A percentile compares a stretch with the other conserved stretches of the same genome.
phyloP scores from a whole-genome alignment of 2,329 filamentous ascomycete species.

The Hymenoscyphus fraxineus region DNA sequence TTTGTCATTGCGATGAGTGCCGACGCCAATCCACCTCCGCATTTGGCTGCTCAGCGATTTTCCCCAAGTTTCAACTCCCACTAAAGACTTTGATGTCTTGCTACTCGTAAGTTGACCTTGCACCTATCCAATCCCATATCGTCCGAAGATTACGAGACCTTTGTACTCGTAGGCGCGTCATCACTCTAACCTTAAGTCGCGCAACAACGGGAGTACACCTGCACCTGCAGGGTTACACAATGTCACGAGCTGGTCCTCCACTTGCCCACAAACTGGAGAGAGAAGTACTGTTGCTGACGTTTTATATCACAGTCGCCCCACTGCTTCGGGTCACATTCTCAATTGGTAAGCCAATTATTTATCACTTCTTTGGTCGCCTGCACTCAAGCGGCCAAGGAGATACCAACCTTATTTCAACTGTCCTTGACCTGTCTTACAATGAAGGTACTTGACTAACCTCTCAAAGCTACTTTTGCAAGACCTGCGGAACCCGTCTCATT shows the following conservation, averaged over 20 bases:
- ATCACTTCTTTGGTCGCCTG: background rate
- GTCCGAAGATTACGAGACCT: background rate
- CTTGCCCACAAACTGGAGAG: background rate
- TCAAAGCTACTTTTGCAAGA: constrained; percentile 56
- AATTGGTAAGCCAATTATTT: constrained; percentile 42
- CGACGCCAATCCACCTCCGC: constrained; percentile 62
- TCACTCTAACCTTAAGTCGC: background rate
- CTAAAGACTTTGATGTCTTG: constrained; percentile 46
- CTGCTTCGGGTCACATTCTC: constrained; percentile 52
- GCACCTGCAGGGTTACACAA: background rate
- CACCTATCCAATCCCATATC: background rate
- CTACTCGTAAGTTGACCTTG: constrained; percentile 47
- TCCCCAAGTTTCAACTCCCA: constrained; percentile 60
- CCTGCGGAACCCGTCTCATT: constrained; percentile 62
- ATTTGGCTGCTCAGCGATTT: constrained; percentile 67
- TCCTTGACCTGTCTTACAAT: background rate
- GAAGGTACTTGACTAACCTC: background rate
- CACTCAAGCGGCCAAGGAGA: background rate
- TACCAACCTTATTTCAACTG: background rate
- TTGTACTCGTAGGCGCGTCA: background rate
- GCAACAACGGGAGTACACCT: background rate
- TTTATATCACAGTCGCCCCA: constrained; percentile 47
- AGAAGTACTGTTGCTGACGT: background rate
- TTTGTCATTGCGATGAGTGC: constrained; percentile 68
- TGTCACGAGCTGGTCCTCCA: background rate